These are phyloP conservation scores for Ogataea pignaliae DNA, from an alignment of 805 yeast genomes.

Conservation along the genomic window DNA sequence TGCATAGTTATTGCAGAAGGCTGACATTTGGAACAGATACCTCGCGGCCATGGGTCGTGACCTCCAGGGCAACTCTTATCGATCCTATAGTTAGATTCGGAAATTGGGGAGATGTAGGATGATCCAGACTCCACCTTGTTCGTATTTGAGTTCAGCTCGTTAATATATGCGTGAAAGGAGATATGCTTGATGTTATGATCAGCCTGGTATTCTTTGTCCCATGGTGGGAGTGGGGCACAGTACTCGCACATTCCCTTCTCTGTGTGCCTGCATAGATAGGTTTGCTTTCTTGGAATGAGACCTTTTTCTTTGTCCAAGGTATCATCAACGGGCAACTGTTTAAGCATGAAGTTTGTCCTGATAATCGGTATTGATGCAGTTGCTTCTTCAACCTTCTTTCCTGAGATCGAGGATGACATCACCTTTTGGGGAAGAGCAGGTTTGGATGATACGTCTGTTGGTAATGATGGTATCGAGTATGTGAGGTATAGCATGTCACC, in stretches of 20 bases:
- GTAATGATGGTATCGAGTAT: conserved; percentile 22
- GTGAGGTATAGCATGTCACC: conserved; percentile 54
- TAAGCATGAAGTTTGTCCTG: conserved; percentile 6
- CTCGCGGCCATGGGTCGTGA: conserved; percentile 91
- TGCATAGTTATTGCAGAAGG: conserved; percentile 93
- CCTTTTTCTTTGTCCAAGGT: conserved; percentile 65
- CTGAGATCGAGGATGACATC: conserved; percentile 2
- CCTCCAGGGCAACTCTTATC: conserved; percentile 66
- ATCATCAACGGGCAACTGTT: conserved; percentile 65
- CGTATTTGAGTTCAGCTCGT: conserved; percentile 61
- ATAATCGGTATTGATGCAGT: conserved; percentile 9
- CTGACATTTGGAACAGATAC: conserved; percentile 94
- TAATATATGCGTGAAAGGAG: conserved; percentile 80
- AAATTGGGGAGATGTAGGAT: conserved; percentile 77
- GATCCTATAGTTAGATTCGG: conserved; percentile 66
- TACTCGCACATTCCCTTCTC: conserved; percentile 97
- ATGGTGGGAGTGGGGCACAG: conserved; percentile 93
- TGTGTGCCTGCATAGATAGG: conserved; percentile 76
- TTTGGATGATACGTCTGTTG: neutral
- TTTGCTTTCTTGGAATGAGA: conserved; percentile 57
- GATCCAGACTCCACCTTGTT: conserved; percentile 55
- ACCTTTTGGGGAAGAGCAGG: neutral
- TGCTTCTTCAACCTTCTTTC: conserved; percentile 2
- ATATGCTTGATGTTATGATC: conserved; percentile 79
- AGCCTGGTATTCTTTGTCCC: conserved; percentile 75